Evolutionary conservation across 306 rosid species (phyloP).

Genomic region (Cicer bijugum): DNA sequence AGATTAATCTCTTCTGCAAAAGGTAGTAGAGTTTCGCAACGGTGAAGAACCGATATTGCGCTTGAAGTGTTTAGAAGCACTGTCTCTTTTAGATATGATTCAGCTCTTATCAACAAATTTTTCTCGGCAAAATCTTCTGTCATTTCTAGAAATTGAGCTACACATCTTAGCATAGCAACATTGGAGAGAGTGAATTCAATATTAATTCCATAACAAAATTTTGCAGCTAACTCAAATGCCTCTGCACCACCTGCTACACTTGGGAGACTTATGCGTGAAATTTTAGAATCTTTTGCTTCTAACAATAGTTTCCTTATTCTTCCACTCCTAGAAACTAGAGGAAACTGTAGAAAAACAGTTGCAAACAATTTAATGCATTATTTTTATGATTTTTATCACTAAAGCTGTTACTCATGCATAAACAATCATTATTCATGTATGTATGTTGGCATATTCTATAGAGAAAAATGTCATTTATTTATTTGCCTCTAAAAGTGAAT

Average conservation of each 20-base stretch:
- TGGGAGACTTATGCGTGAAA: slow-evolving; percentile 60
- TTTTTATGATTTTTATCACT: slow-evolving; percentile 27
- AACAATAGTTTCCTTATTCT: slow-evolving; percentile 72
- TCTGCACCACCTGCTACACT: slow-evolving; percentile 83
- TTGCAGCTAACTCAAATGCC: slow-evolving; percentile 92
- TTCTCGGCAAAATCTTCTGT: slow-evolving; percentile 84
- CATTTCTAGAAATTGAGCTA: slow-evolving; percentile 81
- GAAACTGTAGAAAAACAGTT: slow-evolving; percentile 63
- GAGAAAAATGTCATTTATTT: background rate
- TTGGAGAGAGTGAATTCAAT: slow-evolving; percentile 78
- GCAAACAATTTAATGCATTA: background rate
- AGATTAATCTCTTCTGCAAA: slow-evolving; percentile 78
- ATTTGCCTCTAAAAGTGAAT: slow-evolving; percentile 20
- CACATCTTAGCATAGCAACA: slow-evolving; percentile 77
- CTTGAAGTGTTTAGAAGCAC: slow-evolving; percentile 70
- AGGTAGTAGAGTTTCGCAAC: slow-evolving; percentile 79
- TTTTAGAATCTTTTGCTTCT: slow-evolving; percentile 88
- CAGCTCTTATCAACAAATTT: slow-evolving; percentile 69
- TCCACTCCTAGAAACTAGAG: slow-evolving; percentile 92
- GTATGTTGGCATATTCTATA: background rate
- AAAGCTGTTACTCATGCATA: slow-evolving; percentile 30
- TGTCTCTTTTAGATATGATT: slow-evolving; percentile 69
- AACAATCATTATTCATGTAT: slow-evolving; percentile 26
- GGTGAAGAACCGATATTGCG: slow-evolving; percentile 87
- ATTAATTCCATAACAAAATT: slow-evolving; percentile 82